A percentile compares a stretch with the other conserved stretches of the same genome.
Conservation (phyloP, 176 grass and related monocot species). For the Carex myosuroides region DNA sequence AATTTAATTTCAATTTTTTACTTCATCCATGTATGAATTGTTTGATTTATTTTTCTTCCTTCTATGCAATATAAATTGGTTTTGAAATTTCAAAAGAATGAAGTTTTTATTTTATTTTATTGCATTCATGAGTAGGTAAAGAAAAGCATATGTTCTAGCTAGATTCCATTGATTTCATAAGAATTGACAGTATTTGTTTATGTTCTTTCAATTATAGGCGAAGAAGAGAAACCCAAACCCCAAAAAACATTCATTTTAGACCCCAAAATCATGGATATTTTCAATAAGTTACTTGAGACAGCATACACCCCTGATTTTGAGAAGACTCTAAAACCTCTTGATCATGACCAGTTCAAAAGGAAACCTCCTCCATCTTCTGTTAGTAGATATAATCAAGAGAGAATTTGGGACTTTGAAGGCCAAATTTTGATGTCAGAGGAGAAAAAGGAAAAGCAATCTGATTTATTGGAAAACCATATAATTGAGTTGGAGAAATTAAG, state of each 20-base stretch:
- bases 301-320: slow-evolving; percentile 46
- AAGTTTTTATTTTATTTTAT: too few relatives aligned
- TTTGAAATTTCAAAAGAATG: background rate
- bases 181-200: background rate
- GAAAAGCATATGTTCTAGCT: background rate
- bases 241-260: background rate
- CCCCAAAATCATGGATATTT: slow-evolving; percentile 39
- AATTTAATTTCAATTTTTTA: background rate
- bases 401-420: slow-evolving; percentile 7
- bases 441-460: slow-evolving; percentile 1
- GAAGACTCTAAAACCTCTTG: background rate
- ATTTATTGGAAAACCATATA: background rate
- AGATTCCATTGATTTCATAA: background rate
- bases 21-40: background rate
- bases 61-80: background rate
- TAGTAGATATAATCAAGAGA: background rate
- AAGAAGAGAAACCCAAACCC: slow-evolving; percentile 21
- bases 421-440: background rate
- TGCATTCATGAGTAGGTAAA: background rate
- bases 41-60: background rate
- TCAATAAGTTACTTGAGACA: slow-evolving; percentile 55
- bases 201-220: background rate
- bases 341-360: background rate
- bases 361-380: background rate
- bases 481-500: slow-evolving; percentile 6